Evolutionary conservation across 495 filamentous ascomycete genomes (phyloP).

Genomic region (Hyaloscypha finlandica): DNA sequence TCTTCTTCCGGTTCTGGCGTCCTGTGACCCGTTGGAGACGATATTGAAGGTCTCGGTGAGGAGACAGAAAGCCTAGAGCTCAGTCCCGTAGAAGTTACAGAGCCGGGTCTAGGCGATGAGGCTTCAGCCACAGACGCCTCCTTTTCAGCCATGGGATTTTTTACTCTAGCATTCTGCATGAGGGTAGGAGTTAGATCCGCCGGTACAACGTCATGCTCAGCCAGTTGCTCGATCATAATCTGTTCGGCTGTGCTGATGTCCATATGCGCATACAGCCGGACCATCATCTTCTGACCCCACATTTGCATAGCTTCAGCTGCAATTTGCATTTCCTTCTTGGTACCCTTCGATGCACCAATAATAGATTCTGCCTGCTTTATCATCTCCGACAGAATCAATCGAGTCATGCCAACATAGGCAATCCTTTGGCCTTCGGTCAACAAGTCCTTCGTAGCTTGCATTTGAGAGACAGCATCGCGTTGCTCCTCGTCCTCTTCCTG

Average conservation of each 20-base stretch:
- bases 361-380: conserved; percentile 57
- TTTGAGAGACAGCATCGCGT: conserved; percentile 81
- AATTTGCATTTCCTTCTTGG: conserved; percentile 67
- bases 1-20: conserved; percentile 37
- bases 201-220: conserved; percentile 86
- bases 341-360: conserved; percentile 52
- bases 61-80: conserved; percentile 25
- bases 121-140: conserved; percentile 16
- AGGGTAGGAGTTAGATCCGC: conserved; percentile 79
- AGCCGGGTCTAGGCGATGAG: conserved; percentile 19
- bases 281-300: conserved; percentile 98
- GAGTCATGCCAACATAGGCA: conserved; percentile 89
- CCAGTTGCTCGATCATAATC: conserved; percentile 97
- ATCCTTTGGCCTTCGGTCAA: conserved; percentile 95
- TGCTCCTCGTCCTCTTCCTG: conserved; percentile 75
- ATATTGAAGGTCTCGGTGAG: conserved; percentile 16
- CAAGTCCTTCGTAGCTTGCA: conserved; percentile 94
- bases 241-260: conserved; percentile 89
- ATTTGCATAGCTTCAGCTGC: conserved; percentile 81
- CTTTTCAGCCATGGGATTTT: conserved; percentile 79
- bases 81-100: conserved; percentile 10
- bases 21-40: conserved; percentile 32
- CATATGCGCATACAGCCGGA: conserved; percentile 92
- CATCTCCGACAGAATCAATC: conserved; percentile 79
- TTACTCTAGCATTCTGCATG: conserved; percentile 91